Conservation (phyloP, 192 early-diverging fungal species). For the Glomus cerebriforme region DNA sequence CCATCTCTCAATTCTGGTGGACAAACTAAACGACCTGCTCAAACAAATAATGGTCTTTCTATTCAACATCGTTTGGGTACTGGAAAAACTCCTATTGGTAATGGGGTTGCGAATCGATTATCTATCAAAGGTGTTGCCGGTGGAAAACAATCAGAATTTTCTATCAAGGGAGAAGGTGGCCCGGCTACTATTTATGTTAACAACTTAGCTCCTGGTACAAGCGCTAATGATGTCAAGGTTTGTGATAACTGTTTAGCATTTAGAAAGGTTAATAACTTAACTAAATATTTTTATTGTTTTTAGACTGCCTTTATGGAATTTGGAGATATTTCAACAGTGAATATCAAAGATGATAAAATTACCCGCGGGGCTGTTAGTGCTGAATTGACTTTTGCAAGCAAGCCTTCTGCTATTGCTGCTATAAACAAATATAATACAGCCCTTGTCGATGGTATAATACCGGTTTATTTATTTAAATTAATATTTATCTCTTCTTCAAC, state of each 20-base stretch:
- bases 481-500: background rate
- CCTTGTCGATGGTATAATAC: slow-evolving; percentile 43
- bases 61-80: slow-evolving; percentile 22
- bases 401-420: slow-evolving; percentile 42
- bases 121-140: slow-evolving; percentile 32
- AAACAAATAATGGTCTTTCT: slow-evolving; percentile 11
- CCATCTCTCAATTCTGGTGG: slow-evolving; percentile 11
- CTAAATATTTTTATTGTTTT: slow-evolving; percentile 17
- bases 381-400: slow-evolving; percentile 42
- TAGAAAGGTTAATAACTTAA: background rate
- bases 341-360: slow-evolving; percentile 37
- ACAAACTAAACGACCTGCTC: slow-evolving; percentile 11
- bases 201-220: slow-evolving; percentile 43
- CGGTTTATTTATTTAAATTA: background rate
- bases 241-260: background rate
- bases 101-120: slow-evolving; percentile 4
- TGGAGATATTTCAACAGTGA: slow-evolving; percentile 38
- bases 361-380: slow-evolving; percentile 38
- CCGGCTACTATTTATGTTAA: slow-evolving; percentile 42
- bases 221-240: slow-evolving; percentile 48
- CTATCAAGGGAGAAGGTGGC: slow-evolving; percentile 46
- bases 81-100: background rate
- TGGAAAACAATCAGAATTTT: slow-evolving; percentile 33
- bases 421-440: slow-evolving; percentile 46
- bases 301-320: slow-evolving; percentile 44